phyloP scores from a whole-genome alignment of 2,329 filamentous ascomycete species.

The Neopestalotiopsis sp. region DNA sequence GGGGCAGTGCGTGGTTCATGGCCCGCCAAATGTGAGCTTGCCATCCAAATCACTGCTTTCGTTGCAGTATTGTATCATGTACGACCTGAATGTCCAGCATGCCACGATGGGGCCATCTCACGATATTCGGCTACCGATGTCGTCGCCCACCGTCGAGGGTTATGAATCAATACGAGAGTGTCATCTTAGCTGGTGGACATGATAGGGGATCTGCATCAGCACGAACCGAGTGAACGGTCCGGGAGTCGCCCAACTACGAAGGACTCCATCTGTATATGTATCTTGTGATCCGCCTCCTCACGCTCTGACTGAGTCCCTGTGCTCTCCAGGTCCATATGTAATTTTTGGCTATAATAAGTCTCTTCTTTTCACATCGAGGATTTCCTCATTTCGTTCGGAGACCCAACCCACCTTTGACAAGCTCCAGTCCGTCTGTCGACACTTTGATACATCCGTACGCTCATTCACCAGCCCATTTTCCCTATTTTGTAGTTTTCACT shows the following conservation, averaged over 20 bases:
- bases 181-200: neutral
- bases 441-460: neutral
- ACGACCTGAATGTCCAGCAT: no score
- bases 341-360: neutral
- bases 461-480: neutral
- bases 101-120: neutral
- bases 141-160: neutral
- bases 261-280: slow-evolving; percentile 2
- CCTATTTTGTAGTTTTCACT: neutral
- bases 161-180: slow-evolving; percentile 1
- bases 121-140: neutral
- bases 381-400: slow-evolving; percentile 1
- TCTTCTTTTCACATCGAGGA: neutral
- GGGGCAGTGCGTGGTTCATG: neutral
- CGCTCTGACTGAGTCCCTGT: neutral
- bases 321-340: neutral
- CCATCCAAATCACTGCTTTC: no score
- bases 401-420: slow-evolving; percentile 2
- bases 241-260: neutral
- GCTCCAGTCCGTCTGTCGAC: neutral
- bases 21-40: neutral
- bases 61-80: no score
- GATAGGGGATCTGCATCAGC: neutral
- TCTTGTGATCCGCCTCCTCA: neutral
- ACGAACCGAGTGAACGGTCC: neutral